Base-by-base conservation (phyloP, 2,329 filamentous ascomycete genomes). In the Ophiostoma sp. region DNA sequence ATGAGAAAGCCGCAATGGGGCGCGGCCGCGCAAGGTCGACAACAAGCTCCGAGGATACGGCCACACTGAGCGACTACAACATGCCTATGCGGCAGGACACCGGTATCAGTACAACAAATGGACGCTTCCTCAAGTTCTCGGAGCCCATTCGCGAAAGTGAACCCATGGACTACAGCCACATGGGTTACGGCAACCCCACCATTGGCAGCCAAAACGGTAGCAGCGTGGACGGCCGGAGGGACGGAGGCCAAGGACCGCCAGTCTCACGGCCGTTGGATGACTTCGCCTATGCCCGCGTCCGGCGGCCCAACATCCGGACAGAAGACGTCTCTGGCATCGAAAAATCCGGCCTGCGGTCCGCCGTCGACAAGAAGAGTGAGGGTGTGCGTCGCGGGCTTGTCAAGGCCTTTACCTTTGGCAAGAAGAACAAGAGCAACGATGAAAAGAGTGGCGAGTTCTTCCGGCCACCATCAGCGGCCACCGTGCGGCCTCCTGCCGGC, bases 311-410 rank as follows among this genome's bases (percentile, higher is more conserved):
- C 11, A 79, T 86, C 75, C 84, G 82, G 77, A 84, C 84, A 0
- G 85, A 87, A 36, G 86, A 88, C 57, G 82, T 86, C 0, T 86
- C 85, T 0, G 85, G 84, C 7, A 88, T 89, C 69, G 87, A 88
- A 76, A 87, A 86, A 76, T 88, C 86, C 1, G 85, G 85, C 0
- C 81, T 89, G 68, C 82, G 87, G 63, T 85, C 81, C 61, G 83
- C 82, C 28, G 80, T 89, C 66, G 87, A 89, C 75, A 87, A 86
- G 79, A 87, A 83, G 77, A 89, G 87, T 76, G 86, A 88, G n/a
- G 84, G 82, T 31, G 84, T 89, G 25, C 82, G 87, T 50, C 85
- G 85, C 64, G 86, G 86, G 0, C 79, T 89, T 1, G 85, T 84
- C 15, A 88, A 87, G 73, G 86, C 85, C 0, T 88, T 89, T 75